These are phyloP conservation scores for Davidsoniella virescens DNA, from an alignment of 2,329 filamentous ascomycete genomes.

Conservation along the genomic window DNA sequence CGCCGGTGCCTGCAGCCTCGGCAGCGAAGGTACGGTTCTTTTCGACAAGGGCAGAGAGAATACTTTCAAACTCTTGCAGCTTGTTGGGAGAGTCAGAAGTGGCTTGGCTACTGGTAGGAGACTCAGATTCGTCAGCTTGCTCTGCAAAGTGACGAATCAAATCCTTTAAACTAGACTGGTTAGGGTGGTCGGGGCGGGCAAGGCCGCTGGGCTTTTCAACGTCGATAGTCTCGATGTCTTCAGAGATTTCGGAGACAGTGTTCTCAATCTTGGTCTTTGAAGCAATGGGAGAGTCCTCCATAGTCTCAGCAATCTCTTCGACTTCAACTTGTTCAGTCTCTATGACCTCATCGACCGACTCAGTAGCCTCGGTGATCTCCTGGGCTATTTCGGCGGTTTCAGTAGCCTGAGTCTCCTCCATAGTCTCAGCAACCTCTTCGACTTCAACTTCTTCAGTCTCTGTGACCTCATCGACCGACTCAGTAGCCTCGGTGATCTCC, in stretches of 20 bases:
- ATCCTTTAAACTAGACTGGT: slow-evolving; percentile 24
- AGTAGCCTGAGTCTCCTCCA: not conserved
- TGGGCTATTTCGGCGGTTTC: no score
- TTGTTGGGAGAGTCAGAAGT: slow-evolving; percentile 19
- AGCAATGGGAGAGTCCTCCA: not conserved
- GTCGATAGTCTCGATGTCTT: not conserved
- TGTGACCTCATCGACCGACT: slow-evolving; percentile 2
- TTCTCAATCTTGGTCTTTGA: no score
- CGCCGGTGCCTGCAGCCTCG: not conserved
- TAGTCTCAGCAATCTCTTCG: not conserved
- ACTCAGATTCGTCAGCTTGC: slow-evolving; percentile 22
- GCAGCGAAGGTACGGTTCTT: slow-evolving; percentile 2
- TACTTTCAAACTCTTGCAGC: slow-evolving; percentile 33
- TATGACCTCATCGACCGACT: slow-evolving; percentile 2
- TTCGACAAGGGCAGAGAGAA: slow-evolving; percentile 31
- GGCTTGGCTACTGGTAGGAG: slow-evolving; percentile 11
- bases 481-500: not conserved
- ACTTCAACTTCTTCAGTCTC: slow-evolving; percentile 1
- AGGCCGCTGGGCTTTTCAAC: not conserved
- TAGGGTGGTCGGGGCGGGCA: slow-evolving; percentile 10
- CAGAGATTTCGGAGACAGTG: not conserved
- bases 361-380: not conserved
- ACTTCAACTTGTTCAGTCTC: slow-evolving; percentile 1
- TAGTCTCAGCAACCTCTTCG: not conserved
- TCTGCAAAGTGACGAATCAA: slow-evolving; percentile 36